Base-by-base conservation (phyloP, 805 yeast species). In the Aciculoconidium aculeatum region DNA sequence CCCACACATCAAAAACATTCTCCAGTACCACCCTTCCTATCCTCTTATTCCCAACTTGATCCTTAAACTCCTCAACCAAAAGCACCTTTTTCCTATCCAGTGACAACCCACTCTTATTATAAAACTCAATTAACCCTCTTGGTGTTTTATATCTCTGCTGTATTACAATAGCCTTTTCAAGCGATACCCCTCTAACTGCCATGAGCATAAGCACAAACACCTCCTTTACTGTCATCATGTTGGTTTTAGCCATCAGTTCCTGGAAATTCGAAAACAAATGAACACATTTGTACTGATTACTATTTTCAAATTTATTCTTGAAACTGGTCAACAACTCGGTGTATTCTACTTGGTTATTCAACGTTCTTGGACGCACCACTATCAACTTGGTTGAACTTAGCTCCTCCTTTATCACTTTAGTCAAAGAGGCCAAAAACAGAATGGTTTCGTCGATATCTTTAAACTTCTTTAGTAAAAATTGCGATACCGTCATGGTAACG, bases 161-260 rank as follows among this genome's bases (percentile, higher is more conserved):
- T 7, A 92, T 76, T 6, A 75, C 74, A 7, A 75, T 48, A 0
- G 98, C 98, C 49, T 83, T 86, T 39, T 90, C 96, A 17, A 84
- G 56, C 0, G 95, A 75, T 1, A 92, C 65, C 1, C 97, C 98
- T 36, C 73, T 70, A 2, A 82, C 69, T 3, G 87, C 72, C 80
- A 87, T 75, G 13, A 92, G 66, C 79, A 86, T 76, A 25, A 72
- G 64, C 2, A 86, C 58, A 42, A 77, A 90, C 44, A 85, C 58
- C 38, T 90, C 96, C 25, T 75, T 75, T 0, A 85, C 75, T 0
- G 95, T 82, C 45, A 71, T 62, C 62, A 79, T 59, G 15, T 72
- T 73, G 2, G 81, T 66, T 48, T 92, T 92, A 3, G 80, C 73
- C 53, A 92, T 55, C 17, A 79, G 65, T 4, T 70, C 71, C 43